Evolutionary conservation across 2,329 filamentous ascomycete species (phyloP), one percentile per base, ranked within the genome.

Genomic region (Bipolaris oryzae): DNA sequence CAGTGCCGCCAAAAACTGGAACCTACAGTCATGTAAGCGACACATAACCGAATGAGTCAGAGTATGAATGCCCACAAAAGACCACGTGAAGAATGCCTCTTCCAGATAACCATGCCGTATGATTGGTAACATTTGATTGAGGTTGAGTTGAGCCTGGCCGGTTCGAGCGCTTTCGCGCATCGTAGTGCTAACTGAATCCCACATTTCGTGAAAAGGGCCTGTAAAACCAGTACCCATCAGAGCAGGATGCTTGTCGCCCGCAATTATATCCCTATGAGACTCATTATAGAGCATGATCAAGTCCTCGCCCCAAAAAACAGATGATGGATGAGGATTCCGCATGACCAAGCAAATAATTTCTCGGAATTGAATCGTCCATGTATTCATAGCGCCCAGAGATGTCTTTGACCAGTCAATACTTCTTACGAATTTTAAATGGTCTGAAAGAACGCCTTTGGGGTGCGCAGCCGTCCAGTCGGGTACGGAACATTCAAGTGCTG

Each of bases 311-410:
- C 48, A 58, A 83, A 86, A 68, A 3, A 75, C 41, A 7, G 70
- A 65, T 13, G 55, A 54, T n/a, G 73, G 73, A 33, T 65, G 64
- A 0, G 72, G 69, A 48, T 71, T 70, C 13, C 66, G 62, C 64
- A 74, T 72, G 9, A 75, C 44, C 3, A 75, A 37, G 47, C 74
- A 74, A 9, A 61, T 61, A 13, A 74, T 51, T 33, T 82, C 78
- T 33, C 81, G 79, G 20, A 85, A 76, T 20, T 79, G 74, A 5
- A 73, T 48, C n/a, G 79, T 74, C 82, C 83, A 85, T 49, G 66
- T 67, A 2, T 73, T 60, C 69, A 84, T 78, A 1, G 78, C 77
- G 0, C 83, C 83, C 1, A 84, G 68, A 2, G 79, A 75, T 1
- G 81, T 83, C 11, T 67, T 67, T 3, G 72, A 71, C 82, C 82